Conservation (phyloP, 768 basidiomycete genomes). For the Termitomyces sp. region DNA sequence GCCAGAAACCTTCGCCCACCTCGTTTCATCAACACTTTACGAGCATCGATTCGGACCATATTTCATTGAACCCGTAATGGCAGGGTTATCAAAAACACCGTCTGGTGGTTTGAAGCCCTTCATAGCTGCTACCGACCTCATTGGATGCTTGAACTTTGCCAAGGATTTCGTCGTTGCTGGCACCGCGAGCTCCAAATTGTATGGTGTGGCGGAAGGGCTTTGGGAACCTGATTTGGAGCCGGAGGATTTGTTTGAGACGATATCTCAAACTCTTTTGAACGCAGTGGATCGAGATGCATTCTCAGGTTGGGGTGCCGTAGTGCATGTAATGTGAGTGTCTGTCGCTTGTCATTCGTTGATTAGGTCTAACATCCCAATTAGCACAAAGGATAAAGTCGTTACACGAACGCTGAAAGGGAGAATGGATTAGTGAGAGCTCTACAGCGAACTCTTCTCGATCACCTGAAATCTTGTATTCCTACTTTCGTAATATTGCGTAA, state of each 20-base stretch:
- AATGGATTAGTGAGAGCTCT: constrained; percentile 67
- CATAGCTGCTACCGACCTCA: constrained; percentile 93
- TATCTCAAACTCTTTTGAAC: constrained; percentile 93
- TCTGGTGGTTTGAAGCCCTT: constrained; percentile 81
- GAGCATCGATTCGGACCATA: constrained; percentile 95
- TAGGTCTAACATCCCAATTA: constrained; percentile 23
- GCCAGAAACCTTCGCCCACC: constrained; percentile 93
- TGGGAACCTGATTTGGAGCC: constrained; percentile 98
- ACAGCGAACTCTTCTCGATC: neutral
- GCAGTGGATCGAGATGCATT: constrained; percentile 95
- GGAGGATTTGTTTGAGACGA: constrained; percentile 98
- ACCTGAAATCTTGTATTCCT: constrained; percentile 7
- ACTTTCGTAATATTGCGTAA: constrained; percentile 2
- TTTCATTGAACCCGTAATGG: constrained; percentile 95
- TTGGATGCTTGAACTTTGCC: constrained; percentile 90
- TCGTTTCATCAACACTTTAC: constrained; percentile 94
- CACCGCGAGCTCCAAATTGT: constrained; percentile 88
- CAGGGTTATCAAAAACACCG: constrained; percentile 77
- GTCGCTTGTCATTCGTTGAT: constrained; percentile 5
- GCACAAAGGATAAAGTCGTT: constrained; percentile 72
- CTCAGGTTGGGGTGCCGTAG: constrained; percentile 95
- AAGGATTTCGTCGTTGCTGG: constrained; percentile 98
- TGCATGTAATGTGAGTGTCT: constrained; percentile 85
- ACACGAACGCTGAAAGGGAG: constrained; percentile 87
- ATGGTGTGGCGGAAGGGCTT: constrained; percentile 95